Conservation (phyloP, 1,284 basidiomycete genomes). For the Cryptococcus sp. region DNA sequence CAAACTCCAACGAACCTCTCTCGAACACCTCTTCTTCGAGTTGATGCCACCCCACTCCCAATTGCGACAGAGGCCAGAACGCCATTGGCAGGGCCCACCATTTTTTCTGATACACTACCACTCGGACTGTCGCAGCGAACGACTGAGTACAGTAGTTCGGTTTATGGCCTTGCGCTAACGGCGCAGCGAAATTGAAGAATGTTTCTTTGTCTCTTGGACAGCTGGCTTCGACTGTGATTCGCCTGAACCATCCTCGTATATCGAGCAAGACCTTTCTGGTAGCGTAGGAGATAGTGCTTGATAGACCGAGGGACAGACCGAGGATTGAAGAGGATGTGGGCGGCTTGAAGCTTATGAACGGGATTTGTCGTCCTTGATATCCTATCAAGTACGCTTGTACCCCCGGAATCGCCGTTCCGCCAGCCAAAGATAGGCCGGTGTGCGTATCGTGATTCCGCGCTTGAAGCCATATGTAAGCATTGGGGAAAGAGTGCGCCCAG, state of each 20-base stretch:
- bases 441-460: slow-evolving; percentile 18
- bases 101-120: slow-evolving; percentile 20
- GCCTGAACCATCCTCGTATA: slow-evolving; percentile 31
- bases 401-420: slow-evolving; percentile 26
- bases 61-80: slow-evolving; percentile 7
- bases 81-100: slow-evolving; percentile 6
- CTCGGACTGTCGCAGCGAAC: slow-evolving; percentile 25
- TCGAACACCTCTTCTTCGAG: slow-evolving; percentile 21
- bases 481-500: slow-evolving; percentile 34
- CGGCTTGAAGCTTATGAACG: slow-evolving; percentile 17
- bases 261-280: slow-evolving; percentile 20
- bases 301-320: slow-evolving; percentile 24
- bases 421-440: slow-evolving; percentile 27
- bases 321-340: slow-evolving; percentile 29
- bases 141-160: slow-evolving; percentile 26
- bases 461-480: slow-evolving; percentile 35
- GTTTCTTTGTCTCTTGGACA: slow-evolving; percentile 15
- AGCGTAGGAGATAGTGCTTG: slow-evolving; percentile 15
- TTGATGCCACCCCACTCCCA: slow-evolving; percentile 3
- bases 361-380: slow-evolving; percentile 15
- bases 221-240: slow-evolving; percentile 17
- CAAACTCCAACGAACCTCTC: slow-evolving; percentile 32
- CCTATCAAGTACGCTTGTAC: slow-evolving; percentile 32
- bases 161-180: slow-evolving; percentile 26
- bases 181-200: slow-evolving; percentile 31